Base-by-base conservation (phyloP, 805 yeast species). In the Saturnispora hagleri region DNA sequence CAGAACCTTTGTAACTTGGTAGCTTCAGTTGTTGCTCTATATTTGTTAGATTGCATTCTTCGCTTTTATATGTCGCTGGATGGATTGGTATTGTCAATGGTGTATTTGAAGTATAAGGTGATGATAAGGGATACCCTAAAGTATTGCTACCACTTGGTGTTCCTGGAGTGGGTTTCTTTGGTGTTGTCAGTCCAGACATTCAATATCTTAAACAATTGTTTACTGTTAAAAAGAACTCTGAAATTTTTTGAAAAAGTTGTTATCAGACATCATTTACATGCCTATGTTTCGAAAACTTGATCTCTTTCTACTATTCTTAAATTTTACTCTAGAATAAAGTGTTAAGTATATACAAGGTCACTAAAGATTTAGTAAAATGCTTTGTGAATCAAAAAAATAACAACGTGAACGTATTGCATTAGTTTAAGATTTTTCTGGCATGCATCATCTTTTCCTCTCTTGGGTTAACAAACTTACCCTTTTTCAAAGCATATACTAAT, bases 401-500 rank as follows among this genome's bases (percentile, higher is more conserved):
- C 40, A 36, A 13, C n/a, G 49, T 62, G 8, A 13, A 5, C 4
- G 8, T 38, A 47, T 31, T 35, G 15, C 7, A 40, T 56, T 31
- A 66, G 53, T 47, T 61, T 69, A 68, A 65, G 49, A 62, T 67
- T 55, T 66, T 73, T 44, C 66, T 65, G 1, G 82, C 80, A 58
- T 78, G 82, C 55, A 62, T 73, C 57, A 78, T 51, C 57, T 78
- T 80, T 27, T 76, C 81, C 18, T 66, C 63, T 45, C 67, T 56
- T 28, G 77, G 75, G 54, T 70, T 72, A 38, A 66, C 62, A 20
- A 63, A 55, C 53, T 53, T 63, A 33, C 68, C 63, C 61, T 77
- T 79, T 55, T 68, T 73, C 52, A 82, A 58, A 18, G 82, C 77
- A 31, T 77, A 62, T 27, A 74, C 58, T 34, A 93, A 73, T 68